Evolutionary conservation across 1,284 basidiomycete species (phyloP).

Genomic region (Chondrostereum purpureum): DNA sequence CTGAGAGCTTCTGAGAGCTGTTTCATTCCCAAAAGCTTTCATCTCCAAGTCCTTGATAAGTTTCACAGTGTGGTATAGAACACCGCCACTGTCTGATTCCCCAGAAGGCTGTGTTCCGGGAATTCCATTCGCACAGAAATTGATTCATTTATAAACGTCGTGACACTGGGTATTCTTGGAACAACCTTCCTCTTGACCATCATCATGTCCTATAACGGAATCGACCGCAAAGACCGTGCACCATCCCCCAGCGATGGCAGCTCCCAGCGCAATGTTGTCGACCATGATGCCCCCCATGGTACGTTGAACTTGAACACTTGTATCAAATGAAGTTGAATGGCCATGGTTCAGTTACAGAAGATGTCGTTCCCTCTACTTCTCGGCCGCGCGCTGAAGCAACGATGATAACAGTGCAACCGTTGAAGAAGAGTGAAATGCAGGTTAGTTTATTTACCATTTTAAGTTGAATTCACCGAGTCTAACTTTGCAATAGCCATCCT

Average conservation of each 20-base stretch:
- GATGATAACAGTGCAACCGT: slow-evolving; percentile 72
- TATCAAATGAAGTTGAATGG: no score
- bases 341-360: slow-evolving; percentile 21
- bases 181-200: background rate
- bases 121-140: background rate
- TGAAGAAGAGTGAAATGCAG: slow-evolving; percentile 84
- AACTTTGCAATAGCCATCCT: slow-evolving; percentile 56
- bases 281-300: slow-evolving; percentile 69
- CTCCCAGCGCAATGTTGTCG: slow-evolving; percentile 61
- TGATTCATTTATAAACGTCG: slow-evolving; percentile 5
- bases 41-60: no score
- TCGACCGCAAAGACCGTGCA: slow-evolving; percentile 45
- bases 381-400: slow-evolving; percentile 14
- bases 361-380: slow-evolving; percentile 4
- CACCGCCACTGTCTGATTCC: no score
- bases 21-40: no score
- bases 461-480: no score
- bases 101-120: slow-evolving; percentile 1
- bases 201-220: slow-evolving; percentile 30
- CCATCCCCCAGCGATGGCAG: slow-evolving; percentile 34
- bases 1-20: no score
- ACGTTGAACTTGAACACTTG: slow-evolving; percentile 3
- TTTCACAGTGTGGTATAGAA: no score
- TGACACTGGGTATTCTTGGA: background rate
- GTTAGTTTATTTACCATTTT: no score